Base-by-base conservation (phyloP, 805 yeast species). In the Suhomyces sp. region DNA sequence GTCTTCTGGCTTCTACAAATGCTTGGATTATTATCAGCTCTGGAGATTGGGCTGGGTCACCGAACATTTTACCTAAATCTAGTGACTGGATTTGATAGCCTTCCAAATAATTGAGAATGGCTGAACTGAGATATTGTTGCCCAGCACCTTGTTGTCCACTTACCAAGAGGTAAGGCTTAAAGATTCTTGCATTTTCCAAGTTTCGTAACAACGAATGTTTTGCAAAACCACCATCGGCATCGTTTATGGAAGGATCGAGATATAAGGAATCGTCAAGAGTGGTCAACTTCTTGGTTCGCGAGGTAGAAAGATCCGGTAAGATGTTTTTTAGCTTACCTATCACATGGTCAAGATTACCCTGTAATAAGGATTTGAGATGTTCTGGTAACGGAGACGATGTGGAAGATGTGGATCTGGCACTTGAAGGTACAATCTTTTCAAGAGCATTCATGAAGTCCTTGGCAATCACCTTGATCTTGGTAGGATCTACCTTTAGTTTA, bases 31-130 rank as follows among this genome's bases (percentile, higher is more conserved):
- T 78, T 0, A 88, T 80, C 63, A 90, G 87, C 66, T 94, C 99
- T 1, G 93, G 85, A 0, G 96, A 82, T 60, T 89, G 75, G 0
- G 90, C 83, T 6, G 93, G 77, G 60, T 93, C 97, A 12, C 90
- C 83, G 57, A 85, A 84, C 51, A 94, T 65, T 6, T 86, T 78
- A 1, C 91, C 88, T 53, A 94, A 72, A 65, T 94, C 99, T 42
- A 94, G 74, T 1, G 88, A 82, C 66, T 94, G 97, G 12, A 90
- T 85, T 63, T 90, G 93, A 61, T 86, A 90, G 0, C 97, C 96
- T 70, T 94, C 99, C 49, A 94, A 72, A 58, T 84, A 79, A 61
- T 90, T 87, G 49, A 93, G 73, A 8, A 92, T 75, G 0, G 98
- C 97, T 2, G 91, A 78, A 3, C 91, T 87, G 7, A 94, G 66